Evolutionary conservation across 768 basidiomycete genomes (phyloP).

Genomic region (Pisolithus orientalis): DNA sequence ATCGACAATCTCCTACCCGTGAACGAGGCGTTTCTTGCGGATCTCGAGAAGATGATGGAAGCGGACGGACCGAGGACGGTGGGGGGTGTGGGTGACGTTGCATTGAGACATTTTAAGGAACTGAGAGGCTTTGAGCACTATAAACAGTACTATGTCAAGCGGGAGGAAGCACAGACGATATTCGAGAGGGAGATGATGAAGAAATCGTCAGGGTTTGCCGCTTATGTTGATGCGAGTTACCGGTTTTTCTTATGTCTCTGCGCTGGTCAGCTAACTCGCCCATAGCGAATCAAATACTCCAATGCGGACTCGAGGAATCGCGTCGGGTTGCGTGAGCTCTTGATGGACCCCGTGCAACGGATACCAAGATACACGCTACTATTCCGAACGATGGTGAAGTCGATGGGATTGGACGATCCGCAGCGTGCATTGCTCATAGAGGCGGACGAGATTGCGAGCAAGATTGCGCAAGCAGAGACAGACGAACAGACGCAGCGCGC

Average conservation of each 20-base stretch:
- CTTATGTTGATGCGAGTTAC: conserved; percentile 76
- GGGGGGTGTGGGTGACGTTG: conserved; percentile 77
- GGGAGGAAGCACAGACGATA: conserved; percentile 86
- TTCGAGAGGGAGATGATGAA: conserved; percentile 81
- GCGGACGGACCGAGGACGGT: conserved; percentile 51
- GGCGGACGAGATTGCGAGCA: conserved; percentile 82
- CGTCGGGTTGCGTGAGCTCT: conserved; percentile 81
- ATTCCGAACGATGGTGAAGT: conserved; percentile 88
- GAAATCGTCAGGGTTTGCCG: conserved; percentile 74
- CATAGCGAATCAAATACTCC: conserved; percentile 82
- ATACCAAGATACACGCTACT: conserved; percentile 92
- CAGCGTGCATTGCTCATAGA: conserved; percentile 76
- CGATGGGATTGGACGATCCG: conserved; percentile 72
- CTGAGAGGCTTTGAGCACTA: conserved; percentile 85
- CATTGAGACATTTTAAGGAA: conserved; percentile 81
- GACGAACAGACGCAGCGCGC: conserved; percentile 90
- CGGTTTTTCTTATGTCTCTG: conserved; percentile 5
- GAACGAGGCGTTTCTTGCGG: conserved; percentile 81
- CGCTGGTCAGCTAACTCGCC: conserved; percentile 7
- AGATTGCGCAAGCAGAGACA: conserved; percentile 86
- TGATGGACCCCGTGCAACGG: conserved; percentile 96
- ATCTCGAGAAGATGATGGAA: conserved; percentile 73
- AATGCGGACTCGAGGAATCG: conserved; percentile 69
- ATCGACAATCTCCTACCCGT: conserved; percentile 83
- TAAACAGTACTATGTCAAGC: conserved; percentile 84